These are phyloP conservation scores for Sporothrix schenckii DNA, from an alignment of 2,329 filamentous ascomycete genomes.

Conservation along the genomic window DNA sequence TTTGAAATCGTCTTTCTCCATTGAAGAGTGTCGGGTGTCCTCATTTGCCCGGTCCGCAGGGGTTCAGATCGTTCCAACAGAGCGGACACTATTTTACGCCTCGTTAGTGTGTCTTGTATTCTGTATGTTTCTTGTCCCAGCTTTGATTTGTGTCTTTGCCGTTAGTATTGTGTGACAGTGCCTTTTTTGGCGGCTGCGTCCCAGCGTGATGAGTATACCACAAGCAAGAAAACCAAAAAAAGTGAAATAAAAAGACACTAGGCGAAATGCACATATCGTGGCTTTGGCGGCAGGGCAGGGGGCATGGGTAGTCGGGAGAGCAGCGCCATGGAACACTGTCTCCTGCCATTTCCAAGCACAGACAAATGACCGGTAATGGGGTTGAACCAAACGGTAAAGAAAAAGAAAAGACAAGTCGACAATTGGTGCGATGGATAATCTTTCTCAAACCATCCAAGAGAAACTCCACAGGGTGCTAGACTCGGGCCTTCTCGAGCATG, in stretches of 20 bases:
- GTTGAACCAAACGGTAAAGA: neutral
- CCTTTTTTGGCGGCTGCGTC: neutral
- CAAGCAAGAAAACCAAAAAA: neutral
- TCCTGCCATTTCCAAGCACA: conserved; percentile 14
- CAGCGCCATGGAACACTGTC: neutral
- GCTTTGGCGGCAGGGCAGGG: conserved; percentile 1
- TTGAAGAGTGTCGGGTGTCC: neutral
- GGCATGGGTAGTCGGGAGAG: neutral
- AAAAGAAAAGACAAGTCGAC: neutral
- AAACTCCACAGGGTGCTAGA: conserved; percentile 5
- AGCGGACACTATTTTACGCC: conserved; percentile 20
- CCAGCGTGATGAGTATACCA: neutral
- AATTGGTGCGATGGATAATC: too few relatives aligned
- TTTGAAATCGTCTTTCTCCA: neutral
- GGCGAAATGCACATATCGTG: neutral
- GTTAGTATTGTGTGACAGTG: neutral
- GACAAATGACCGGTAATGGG: neutral
- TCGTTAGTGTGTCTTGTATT: conserved; percentile 18
- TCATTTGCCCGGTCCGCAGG: neutral
- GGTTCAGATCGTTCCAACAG: conserved; percentile 9
- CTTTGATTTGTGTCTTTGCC: conserved; percentile 3
- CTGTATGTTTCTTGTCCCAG: neutral
- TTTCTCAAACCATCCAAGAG: neutral
- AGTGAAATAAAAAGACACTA: neutral
- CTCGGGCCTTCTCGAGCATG: conserved; percentile 21